Conservation (phyloP, 495 filamentous ascomycete genomes). For the Pyrenula aspistea region DNA sequence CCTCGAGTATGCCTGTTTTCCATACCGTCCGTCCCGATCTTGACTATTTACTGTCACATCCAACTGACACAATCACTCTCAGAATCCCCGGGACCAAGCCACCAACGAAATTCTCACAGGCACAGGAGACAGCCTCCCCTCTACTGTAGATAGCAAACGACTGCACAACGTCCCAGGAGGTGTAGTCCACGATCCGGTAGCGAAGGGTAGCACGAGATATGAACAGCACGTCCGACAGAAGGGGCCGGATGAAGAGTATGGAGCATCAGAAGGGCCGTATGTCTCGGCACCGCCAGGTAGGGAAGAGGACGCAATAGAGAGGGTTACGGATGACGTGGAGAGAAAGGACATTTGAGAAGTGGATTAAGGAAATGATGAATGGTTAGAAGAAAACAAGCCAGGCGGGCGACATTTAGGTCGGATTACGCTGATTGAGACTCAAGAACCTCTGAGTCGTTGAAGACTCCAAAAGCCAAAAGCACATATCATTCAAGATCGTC, state of each 20-base stretch:
- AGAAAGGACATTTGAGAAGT: not conserved
- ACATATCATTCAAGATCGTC: too few relatives aligned
- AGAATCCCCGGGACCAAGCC: conserved; percentile 19
- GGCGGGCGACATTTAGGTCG: too few relatives aligned
- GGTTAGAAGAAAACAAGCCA: too few relatives aligned
- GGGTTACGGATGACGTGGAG: not conserved
- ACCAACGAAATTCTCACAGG: conserved; percentile 33
- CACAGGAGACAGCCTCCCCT: conserved; percentile 34
- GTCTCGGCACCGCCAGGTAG: not conserved
- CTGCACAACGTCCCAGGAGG: conserved; percentile 18
- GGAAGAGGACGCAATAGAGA: not conserved
- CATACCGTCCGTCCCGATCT: not conserved
- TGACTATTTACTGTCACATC: not conserved
- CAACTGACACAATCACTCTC: too few relatives aligned
- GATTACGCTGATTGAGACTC: too few relatives aligned
- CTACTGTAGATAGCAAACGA: conserved; percentile 33
- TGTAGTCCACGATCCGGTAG: conserved; percentile 20
- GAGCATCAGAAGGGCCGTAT: not conserved
- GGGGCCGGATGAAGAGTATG: not conserved
- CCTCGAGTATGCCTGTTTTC: conserved; percentile 20
- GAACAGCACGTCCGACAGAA: conserved; percentile 30
- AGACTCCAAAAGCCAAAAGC: too few relatives aligned
- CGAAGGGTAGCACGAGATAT: conserved; percentile 22
- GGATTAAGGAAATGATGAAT: too few relatives aligned
- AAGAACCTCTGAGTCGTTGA: too few relatives aligned